These are phyloP conservation scores for Wickerhamomyces pijperi DNA, from an alignment of 805 yeast species.

Conservation along the genomic window DNA sequence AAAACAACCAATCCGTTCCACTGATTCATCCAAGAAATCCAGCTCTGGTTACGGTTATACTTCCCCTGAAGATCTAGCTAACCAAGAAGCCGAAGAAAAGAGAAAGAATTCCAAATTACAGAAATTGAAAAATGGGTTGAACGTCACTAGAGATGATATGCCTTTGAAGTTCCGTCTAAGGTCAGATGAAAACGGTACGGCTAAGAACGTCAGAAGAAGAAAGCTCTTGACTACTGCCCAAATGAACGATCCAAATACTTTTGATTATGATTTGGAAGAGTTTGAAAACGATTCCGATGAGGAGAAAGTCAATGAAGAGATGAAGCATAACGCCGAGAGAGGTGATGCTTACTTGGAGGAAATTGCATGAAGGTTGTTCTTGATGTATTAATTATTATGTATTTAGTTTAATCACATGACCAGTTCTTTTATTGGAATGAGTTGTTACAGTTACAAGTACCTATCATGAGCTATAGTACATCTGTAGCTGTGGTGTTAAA, in stretches of 20 bases:
- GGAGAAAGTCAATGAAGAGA: conserved; percentile 8
- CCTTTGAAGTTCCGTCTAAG: conserved; percentile 14
- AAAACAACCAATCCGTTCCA: not conserved
- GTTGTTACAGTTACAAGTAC: no score
- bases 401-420: no score
- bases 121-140: conserved; percentile 7
- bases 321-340: conserved; percentile 8
- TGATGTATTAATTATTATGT: no score
- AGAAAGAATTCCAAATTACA: conserved; percentile 6
- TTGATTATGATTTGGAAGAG: conserved; percentile 19
- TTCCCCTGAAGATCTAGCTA: conserved; percentile 16
- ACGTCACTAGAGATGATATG: conserved; percentile 11
- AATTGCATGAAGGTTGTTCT: conserved; percentile 12
- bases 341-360: conserved; percentile 12
- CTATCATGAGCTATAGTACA: no score
- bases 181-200: not conserved
- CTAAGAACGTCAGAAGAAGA: conserved; percentile 11
- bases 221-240: conserved; percentile 1
- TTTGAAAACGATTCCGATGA: conserved; percentile 9
- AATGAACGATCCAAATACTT: conserved; percentile 13
- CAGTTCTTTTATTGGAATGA: no score
- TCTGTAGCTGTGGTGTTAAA: no score
- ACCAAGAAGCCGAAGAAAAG: conserved; percentile 4
- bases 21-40: conserved; percentile 1
- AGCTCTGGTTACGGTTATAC: conserved; percentile 9